Percentiles rank a stretch among this genome's conserved stretches.
phyloP scores from a whole-genome alignment of 2,329 filamentous ascomycete genomes.

The Ceratocystis albifundus region DNA sequence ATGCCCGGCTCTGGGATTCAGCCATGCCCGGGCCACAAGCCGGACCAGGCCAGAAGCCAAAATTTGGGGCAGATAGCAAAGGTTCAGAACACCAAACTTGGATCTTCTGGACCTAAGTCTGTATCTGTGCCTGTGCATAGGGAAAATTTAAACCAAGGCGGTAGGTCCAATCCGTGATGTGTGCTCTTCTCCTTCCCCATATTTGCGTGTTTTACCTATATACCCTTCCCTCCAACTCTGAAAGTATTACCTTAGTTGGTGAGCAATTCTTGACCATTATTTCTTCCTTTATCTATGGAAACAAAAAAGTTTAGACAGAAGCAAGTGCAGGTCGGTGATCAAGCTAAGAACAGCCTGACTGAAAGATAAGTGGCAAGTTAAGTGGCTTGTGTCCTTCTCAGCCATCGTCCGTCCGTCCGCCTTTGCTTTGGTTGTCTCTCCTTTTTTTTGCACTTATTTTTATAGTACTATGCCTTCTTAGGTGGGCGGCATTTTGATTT shows the following conservation, averaged over 20 bases:
- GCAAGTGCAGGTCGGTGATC: neutral
- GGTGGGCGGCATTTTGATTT: neutral
- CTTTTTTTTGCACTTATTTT: neutral
- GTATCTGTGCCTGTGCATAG: neutral
- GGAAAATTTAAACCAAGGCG: neutral
- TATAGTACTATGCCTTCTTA: neutral
- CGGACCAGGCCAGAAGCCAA: neutral
- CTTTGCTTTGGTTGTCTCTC: neutral
- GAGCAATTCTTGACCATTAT: no score
- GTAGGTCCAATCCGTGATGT: constrained; percentile 11
- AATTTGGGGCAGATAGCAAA: neutral
- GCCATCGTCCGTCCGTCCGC: neutral
- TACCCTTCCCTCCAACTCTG: neutral
- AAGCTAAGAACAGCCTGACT: neutral
- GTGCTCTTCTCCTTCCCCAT: neutral
- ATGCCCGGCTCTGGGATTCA: neutral
- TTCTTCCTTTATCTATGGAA: neutral
- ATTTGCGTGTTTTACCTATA: neutral
- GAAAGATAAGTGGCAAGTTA: constrained; percentile 2
- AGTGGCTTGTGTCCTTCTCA: neutral
- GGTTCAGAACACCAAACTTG: neutral
- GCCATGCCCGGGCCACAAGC: constrained; percentile 2
- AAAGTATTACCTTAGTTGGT: neutral
- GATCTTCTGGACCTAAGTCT: neutral
- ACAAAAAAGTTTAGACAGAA: neutral